Conservation (phyloP, 352 stramenopile species). For the Achlya hypogyna region DNA sequence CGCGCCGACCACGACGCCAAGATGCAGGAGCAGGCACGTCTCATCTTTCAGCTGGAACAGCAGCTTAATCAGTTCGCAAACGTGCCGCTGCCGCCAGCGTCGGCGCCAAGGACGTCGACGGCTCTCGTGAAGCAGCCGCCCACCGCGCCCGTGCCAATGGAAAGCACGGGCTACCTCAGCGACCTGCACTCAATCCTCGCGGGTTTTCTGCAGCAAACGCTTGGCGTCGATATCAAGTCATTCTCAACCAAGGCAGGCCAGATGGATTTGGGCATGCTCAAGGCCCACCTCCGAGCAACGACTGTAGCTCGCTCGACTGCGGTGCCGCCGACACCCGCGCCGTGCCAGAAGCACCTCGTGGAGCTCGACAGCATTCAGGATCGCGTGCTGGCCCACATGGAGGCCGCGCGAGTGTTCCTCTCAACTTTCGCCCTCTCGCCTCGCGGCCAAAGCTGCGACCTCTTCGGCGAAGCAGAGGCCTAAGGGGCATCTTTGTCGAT, state of each 20-base stretch:
- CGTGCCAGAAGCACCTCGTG: background rate
- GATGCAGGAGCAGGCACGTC: background rate
- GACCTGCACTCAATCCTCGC: background rate
- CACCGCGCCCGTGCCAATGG: background rate
- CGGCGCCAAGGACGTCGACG: background rate
- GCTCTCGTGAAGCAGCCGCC: background rate
- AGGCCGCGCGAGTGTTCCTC: background rate
- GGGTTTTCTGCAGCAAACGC: background rate
- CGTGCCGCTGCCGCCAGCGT: background rate
- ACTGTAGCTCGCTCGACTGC: background rate
- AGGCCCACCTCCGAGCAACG: background rate
- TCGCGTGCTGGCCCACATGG: conserved; percentile 4
- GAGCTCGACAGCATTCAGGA: background rate
- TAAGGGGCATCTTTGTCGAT: background rate
- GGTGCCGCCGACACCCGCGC: background rate
- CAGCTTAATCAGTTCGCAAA: background rate
- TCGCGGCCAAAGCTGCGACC: background rate
- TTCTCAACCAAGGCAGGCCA: background rate
- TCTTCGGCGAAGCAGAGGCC: background rate
- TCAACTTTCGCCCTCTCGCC: background rate
- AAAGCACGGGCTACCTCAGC: background rate
- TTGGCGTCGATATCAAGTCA: background rate
- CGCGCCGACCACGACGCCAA: background rate
- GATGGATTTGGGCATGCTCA: background rate
- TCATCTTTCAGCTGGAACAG: background rate